These are phyloP conservation scores for Ustilago tritici DNA, from an alignment of 1,284 basidiomycete species.

Conservation along the genomic window DNA sequence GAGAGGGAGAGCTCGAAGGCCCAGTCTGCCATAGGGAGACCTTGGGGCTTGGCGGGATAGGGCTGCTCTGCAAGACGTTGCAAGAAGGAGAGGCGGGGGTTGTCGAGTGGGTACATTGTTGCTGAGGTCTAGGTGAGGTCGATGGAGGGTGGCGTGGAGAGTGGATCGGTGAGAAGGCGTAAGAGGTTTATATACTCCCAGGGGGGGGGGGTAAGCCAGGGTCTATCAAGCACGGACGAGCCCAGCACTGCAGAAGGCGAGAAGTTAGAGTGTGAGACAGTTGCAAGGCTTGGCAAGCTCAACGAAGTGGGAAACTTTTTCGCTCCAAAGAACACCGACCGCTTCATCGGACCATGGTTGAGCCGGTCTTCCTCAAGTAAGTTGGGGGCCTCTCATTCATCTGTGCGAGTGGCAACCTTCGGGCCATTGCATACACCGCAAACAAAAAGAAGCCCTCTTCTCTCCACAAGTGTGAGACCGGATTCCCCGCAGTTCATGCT, in stretches of 20 bases:
- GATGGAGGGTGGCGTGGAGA: background rate
- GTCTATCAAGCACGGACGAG: background rate
- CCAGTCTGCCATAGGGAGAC: conserved; percentile 47
- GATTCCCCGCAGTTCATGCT: conserved; percentile 4
- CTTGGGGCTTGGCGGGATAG: conserved; percentile 52
- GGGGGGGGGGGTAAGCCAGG: background rate
- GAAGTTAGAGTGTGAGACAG: background rate
- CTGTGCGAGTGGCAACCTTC: background rate
- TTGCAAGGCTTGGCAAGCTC: conserved; percentile 3
- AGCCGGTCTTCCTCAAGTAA: background rate
- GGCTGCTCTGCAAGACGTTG: conserved; percentile 41
- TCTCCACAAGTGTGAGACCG: background rate
- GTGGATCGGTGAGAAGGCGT: background rate
- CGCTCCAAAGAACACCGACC: background rate
- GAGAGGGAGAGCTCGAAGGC: conserved; percentile 52
- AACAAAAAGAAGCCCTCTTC: background rate
- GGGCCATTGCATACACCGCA: background rate
- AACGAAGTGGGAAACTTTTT: background rate
- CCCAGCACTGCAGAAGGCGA: background rate
- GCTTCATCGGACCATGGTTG: background rate
- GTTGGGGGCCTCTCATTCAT: background rate
- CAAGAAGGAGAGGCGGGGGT: conserved; percentile 38
- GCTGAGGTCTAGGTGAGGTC: background rate
- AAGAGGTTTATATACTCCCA: too few species aligned
- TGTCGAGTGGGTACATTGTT: conserved; percentile 52